Evolutionary conservation across 2,329 filamentous ascomycete genomes (phyloP).

Genomic region (Beauveria pseudobassiana): DNA sequence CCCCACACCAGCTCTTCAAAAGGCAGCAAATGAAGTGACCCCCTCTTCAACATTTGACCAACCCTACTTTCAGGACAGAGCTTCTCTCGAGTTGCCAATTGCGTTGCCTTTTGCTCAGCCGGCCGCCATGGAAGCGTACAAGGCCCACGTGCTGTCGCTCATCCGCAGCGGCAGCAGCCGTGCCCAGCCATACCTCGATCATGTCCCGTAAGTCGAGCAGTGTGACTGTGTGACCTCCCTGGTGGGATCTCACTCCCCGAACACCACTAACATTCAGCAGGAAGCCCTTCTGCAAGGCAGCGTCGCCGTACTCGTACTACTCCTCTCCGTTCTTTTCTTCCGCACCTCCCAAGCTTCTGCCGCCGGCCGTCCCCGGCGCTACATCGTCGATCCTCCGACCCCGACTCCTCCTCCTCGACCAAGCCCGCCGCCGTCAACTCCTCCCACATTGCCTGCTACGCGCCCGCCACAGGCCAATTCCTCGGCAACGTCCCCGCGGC

Average conservation of each 20-base stretch:
- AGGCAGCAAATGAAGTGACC: neutral
- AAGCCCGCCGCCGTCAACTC: slow-evolving; percentile 55
- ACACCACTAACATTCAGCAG: slow-evolving; percentile 14
- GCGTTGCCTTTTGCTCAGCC: neutral
- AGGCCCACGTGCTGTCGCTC: slow-evolving; percentile 2
- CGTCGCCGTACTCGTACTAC: slow-evolving; percentile 23
- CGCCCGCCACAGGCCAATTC: slow-evolving; percentile 79
- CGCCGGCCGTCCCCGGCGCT: slow-evolving; percentile 42
- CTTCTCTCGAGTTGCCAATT: neutral
- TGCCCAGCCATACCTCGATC: slow-evolving; percentile 8
- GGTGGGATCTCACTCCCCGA: neutral
- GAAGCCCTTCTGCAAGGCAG: slow-evolving; percentile 21
- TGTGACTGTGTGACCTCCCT: neutral
- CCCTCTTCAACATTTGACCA: neutral
- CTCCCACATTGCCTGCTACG: slow-evolving; percentile 72
- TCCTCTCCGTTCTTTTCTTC: slow-evolving; percentile 24
- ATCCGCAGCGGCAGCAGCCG: neutral
- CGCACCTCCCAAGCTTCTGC: slow-evolving; percentile 21
- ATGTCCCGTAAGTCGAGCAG: slow-evolving; percentile 3
- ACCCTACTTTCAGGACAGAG: neutral
- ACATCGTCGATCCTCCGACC: slow-evolving; percentile 55
- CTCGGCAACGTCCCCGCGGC: slow-evolving; percentile 74
- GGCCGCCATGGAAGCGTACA: slow-evolving; percentile 8
- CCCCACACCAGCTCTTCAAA: slow-evolving; percentile 7
- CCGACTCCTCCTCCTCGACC: slow-evolving; percentile 47